Base-by-base conservation (phyloP, 805 yeast species). In the Starmerella floricola region DNA sequence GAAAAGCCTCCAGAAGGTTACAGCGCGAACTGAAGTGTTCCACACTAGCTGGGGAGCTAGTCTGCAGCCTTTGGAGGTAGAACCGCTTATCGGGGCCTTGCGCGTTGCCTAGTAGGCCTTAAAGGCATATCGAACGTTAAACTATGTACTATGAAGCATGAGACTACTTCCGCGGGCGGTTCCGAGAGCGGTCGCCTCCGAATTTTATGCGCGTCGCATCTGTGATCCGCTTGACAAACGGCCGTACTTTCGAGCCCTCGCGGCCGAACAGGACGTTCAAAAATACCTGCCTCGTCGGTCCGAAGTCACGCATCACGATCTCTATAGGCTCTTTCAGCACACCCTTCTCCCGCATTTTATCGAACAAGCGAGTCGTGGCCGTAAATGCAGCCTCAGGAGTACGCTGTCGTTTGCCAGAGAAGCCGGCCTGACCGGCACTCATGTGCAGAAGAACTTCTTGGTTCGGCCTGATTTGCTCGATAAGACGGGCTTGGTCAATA, bases 301-400 rank as follows among this genome's bases (percentile, higher is more conserved):
- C 95, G 53, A 79, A 85, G 51, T 83, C 83, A 51, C 78, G 77
- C 54, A 86, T 66, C 17, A 84, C 75, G 34, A 88, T 61, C 61
- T 88, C 96, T 21, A 88, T 66, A 49, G 77, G 72, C 49, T 73
- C 74, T 32, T 71, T 72, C 36, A 77, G 58, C 43, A 70, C 65
- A 29, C 70, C 71, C 49, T 67, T 71, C 57, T 77, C 81, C 62
- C 74, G 76, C 58, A 88, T 81, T 50, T 69, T 60, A 48, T 76
- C 71, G 62, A 88, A 85, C 63, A 83, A 68, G 49, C 73, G 73
- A 3, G 86, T 67, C 13, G 86, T 67, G 8, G 88, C 79, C 60
- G 86, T 95, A 67, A 79, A 87, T 12, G 80, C 80, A 1, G 95
- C 95, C 63, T 88, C 98, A 56, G 83, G 84, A 61, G 85, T 94